Percentiles rank a stretch among this genome's conserved stretches.
Conservation (phyloP, 805 yeast genomes). For the Starmerella sp. region DNA sequence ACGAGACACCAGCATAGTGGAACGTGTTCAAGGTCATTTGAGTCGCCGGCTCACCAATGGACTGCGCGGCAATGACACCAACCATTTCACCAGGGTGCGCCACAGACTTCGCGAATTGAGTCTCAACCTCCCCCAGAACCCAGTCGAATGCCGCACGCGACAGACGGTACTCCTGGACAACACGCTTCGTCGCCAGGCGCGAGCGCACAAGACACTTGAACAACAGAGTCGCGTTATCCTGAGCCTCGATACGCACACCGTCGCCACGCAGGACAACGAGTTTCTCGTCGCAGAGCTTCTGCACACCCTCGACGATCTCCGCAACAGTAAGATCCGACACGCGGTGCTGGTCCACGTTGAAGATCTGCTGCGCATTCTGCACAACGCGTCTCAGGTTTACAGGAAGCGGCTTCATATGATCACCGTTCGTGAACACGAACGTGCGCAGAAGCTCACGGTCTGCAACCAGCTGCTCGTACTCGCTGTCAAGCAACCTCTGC, state of each 20-base stretch:
- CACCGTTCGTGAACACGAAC: conserved; percentile 82
- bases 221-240: conserved; percentile 76
- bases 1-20: conserved; percentile 97
- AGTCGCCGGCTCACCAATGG: conserved; percentile 97
- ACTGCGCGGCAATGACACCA: conserved; percentile 94
- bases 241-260: conserved; percentile 72
- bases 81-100: conserved; percentile 99
- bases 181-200: conserved; percentile 79
- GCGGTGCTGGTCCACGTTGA: conserved; percentile 80
- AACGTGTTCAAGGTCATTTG: conserved; percentile 96
- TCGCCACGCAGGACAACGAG: conserved; percentile 69
- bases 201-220: conserved; percentile 91
- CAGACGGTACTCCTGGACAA: conserved; percentile 79
- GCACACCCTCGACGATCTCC: conserved; percentile 66
- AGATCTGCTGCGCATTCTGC: conserved; percentile 94
- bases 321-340: conserved; percentile 82
- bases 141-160: conserved; percentile 83
- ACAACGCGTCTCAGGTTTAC: conserved; percentile 92
- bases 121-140: conserved; percentile 89
- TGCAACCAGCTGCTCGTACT: conserved; percentile 59
- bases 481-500: conserved; percentile 72
- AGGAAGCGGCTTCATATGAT: conserved; percentile 93
- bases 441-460: conserved; percentile 76
- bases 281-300: conserved; percentile 52
- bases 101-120: conserved; percentile 81